A percentile compares a stretch with the other conserved stretches of the same genome.
Evolutionary conservation across 2,329 filamentous ascomycete species (phyloP).

Genomic region (Paecilomyces variotii): DNA sequence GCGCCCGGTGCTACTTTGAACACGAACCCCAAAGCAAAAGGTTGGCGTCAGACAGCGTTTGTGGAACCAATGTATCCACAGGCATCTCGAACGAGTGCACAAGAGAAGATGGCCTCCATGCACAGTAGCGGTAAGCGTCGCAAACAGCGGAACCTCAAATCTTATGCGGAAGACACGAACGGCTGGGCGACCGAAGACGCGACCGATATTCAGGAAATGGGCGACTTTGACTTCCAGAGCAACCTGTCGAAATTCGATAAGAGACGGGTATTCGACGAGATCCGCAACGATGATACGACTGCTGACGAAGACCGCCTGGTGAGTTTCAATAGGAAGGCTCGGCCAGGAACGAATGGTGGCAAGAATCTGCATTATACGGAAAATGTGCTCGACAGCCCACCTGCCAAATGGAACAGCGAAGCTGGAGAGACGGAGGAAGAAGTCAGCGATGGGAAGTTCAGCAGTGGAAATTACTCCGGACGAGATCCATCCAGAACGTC

Average conservation of each 20-base stretch:
- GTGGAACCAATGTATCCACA: conserved; percentile 47
- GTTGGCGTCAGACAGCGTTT: conserved; percentile 61
- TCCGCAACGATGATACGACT: conserved; percentile 77
- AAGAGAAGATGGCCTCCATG: conserved; percentile 2
- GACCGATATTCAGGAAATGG: conserved; percentile 85
- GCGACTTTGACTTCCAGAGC: conserved; percentile 87
- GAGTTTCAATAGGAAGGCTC: conserved; percentile 67
- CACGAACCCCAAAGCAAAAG: conserved; percentile 46
- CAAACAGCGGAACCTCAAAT: conserved; percentile 36
- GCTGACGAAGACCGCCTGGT: conserved; percentile 89
- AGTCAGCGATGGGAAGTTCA: conserved; percentile 32
- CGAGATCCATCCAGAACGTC: conserved; percentile 33
- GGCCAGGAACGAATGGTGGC: conserved; percentile 63
- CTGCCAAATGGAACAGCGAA: conserved; percentile 61
- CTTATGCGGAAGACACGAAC: conserved; percentile 54
- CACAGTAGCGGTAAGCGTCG: conserved; percentile 32
- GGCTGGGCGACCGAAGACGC: conserved; percentile 96
- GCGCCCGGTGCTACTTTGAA: conserved; percentile 25
- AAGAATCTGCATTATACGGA: conserved; percentile 90
- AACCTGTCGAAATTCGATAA: conserved; percentile 95
- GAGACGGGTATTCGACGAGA: conserved; percentile 80
- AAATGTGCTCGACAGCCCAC: conserved; percentile 68
- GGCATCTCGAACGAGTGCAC: conserved; percentile 12
- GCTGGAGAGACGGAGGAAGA: conserved; percentile 53
- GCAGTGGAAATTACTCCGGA: conserved; percentile 40